Evolutionary conservation across 495 filamentous ascomycete genomes (phyloP), one percentile per base, ranked within the genome.

Genomic region (Penicillium samsonianum): DNA sequence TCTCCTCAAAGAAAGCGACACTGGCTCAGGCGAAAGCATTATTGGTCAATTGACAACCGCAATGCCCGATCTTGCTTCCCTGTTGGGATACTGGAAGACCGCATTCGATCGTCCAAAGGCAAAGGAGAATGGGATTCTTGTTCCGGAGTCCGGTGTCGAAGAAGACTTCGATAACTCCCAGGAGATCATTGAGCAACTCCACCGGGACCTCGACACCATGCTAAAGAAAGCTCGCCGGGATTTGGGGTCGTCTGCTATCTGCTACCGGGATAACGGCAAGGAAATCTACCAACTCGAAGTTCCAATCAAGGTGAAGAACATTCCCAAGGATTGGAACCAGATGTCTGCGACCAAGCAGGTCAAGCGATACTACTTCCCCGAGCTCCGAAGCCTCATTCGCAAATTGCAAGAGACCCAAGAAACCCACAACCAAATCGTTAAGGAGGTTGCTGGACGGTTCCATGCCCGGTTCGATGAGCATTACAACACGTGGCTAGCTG

Each of bases 231-330:
- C 85, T 41, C 85, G 88, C 53, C 79, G 82, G 25, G 82, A 90
- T 20, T 72, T 96, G 9, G 79, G 79, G 0, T 87, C 82, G 8
- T 80, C 70, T 33, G 85, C 90, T 2, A 87, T 98, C 61, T 85
- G 82, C 57, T 99, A 88, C 74, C 85, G 85, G 26, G 90, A 98
- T 67, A 90, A 91, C 33, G 95, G 95, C 25, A 99, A 98, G 71
- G 95, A 99, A 65, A 89, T 97, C 47, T 99, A 96, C 68, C 91
- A 97, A 70, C 82, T 99, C 3, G 95, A 99, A 69, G 88, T 90
- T 0, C 95, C 95, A 0, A 84, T 88, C 62, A 87, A 91, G 42
- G 80, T 92, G 67, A 96, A 92, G 68, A 76, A 76, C 28, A 82
- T 99, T 7, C 94, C 95, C 0, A 87, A 89, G 62, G 76, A 74